Evolutionary conservation across 2,329 filamentous ascomycete species (phyloP).

Genomic region (Diaporthe longicolla): DNA sequence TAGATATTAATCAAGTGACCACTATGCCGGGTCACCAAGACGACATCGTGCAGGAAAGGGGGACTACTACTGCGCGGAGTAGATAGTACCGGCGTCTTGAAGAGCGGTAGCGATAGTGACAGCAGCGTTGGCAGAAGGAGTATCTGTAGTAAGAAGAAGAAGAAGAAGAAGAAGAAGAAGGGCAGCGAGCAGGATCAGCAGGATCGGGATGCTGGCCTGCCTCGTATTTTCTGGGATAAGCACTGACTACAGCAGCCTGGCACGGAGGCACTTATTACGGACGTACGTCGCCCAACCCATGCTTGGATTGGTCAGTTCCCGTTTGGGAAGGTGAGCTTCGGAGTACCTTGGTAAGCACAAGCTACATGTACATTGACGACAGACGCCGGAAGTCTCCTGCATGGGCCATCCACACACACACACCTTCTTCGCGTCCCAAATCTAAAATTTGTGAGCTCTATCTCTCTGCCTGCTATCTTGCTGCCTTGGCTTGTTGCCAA

Average conservation of each 20-base stretch:
- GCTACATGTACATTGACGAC: neutral
- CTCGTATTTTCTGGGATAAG: conserved; percentile 29
- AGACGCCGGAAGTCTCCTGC: neutral
- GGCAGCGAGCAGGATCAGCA: neutral
- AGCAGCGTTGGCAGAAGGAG: neutral
- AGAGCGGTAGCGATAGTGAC: conserved; percentile 11
- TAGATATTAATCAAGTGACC: conserved; percentile 26
- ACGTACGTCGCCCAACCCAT: neutral
- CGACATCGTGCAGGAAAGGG: conserved; percentile 5
- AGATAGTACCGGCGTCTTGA: neutral
- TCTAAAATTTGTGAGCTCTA: conserved; percentile 14
- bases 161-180: neutral
- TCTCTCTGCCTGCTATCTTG: conserved; percentile 12
- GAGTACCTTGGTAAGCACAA: neutral
- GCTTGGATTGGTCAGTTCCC: conserved; percentile 20
- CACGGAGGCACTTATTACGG: neutral
- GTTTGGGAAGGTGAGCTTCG: conserved; percentile 16
- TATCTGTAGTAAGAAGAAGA: neutral
- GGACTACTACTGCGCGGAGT: neutral
- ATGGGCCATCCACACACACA: conserved; percentile 21
- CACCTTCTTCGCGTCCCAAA: neutral
- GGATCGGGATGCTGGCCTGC: conserved; percentile 28
- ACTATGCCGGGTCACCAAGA: neutral
- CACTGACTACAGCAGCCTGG: neutral
- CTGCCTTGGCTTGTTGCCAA: conserved; percentile 5